Conservation (phyloP, 371 early-diverging fungal species). For the Rhizopus microsporus region DNA sequence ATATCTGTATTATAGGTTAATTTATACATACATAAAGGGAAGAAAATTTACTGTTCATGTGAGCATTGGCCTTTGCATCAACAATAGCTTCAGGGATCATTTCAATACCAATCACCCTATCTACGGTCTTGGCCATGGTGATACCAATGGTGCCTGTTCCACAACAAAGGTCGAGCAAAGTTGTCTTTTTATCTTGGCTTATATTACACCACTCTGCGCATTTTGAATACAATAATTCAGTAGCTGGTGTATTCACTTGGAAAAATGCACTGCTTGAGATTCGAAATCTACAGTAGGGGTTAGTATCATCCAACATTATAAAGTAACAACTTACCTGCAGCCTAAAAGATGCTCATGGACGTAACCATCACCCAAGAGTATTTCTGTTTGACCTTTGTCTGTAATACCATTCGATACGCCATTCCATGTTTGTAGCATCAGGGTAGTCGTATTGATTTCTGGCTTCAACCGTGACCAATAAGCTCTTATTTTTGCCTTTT, state of each 20-base stretch:
- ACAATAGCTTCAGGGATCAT: constrained; percentile 70
- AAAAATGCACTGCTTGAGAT: constrained; percentile 81
- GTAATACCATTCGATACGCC: constrained; percentile 63
- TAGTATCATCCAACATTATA: background rate
- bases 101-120: constrained; percentile 79
- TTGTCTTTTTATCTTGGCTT: constrained; percentile 38
- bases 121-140: constrained; percentile 68
- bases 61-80: constrained; percentile 77
- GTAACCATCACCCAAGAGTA: constrained; percentile 59
- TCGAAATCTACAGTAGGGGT: constrained; percentile 47
- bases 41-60: constrained; percentile 53
- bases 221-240: constrained; percentile 66
- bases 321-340: constrained; percentile 26
- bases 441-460: constrained; percentile 43
- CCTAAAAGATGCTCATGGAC: constrained; percentile 71
- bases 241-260: constrained; percentile 78
- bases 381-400: constrained; percentile 47
- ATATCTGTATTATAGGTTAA: constrained; percentile 18
- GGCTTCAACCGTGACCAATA: constrained; percentile 32
- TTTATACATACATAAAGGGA: background rate
- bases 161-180: constrained; percentile 81
- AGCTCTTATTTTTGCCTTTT: constrained; percentile 35
- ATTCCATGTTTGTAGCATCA: constrained; percentile 60
- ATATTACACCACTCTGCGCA: constrained; percentile 50
- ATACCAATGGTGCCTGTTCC: constrained; percentile 91